A percentile compares a stretch with the other conserved stretches of the same genome.
These are phyloP conservation scores for Oryza meridionalis DNA, from an alignment of 176 grass and related monocot genomes.

Conservation along the genomic window DNA sequence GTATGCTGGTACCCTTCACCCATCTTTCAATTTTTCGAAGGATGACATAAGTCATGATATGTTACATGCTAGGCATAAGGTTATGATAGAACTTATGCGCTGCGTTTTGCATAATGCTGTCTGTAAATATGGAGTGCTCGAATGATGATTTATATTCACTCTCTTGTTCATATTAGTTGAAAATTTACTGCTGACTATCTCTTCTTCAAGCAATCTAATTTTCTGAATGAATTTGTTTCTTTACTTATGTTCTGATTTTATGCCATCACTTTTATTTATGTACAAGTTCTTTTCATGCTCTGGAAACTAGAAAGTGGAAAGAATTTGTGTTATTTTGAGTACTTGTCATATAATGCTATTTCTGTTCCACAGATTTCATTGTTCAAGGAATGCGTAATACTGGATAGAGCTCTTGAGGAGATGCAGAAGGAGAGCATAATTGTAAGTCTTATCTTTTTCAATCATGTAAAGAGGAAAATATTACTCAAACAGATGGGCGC, in stretches of 20 bases:
- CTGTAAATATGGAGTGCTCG: constrained; percentile 26
- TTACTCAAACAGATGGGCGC: neutral
- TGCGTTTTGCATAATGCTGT: neutral
- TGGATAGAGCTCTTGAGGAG: constrained; percentile 83
- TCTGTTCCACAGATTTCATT: constrained; percentile 72
- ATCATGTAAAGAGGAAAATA: constrained; percentile 3
- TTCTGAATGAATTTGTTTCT: neutral
- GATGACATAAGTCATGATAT: no score
- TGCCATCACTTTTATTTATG: constrained; percentile 16
- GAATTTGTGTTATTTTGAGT: constrained; percentile 12
- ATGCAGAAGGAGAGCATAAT: constrained; percentile 93
- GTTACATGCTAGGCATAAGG: no score
- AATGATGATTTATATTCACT: constrained; percentile 12
- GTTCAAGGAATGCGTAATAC: constrained; percentile 85
- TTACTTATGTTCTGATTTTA: constrained; percentile 3
- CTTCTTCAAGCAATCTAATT: constrained; percentile 8
- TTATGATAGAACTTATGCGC: no score
- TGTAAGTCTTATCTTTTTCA: constrained; percentile 51
- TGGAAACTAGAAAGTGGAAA: neutral
- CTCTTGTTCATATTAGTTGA: neutral
- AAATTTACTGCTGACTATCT: constrained; percentile 13
- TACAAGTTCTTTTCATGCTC: neutral
- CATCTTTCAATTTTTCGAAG: no score
- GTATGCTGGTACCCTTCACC: no score
- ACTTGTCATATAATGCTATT: constrained; percentile 39